Base-by-base conservation (phyloP, 2,329 filamentous ascomycete genomes). In the Fusarium tricinctum region DNA sequence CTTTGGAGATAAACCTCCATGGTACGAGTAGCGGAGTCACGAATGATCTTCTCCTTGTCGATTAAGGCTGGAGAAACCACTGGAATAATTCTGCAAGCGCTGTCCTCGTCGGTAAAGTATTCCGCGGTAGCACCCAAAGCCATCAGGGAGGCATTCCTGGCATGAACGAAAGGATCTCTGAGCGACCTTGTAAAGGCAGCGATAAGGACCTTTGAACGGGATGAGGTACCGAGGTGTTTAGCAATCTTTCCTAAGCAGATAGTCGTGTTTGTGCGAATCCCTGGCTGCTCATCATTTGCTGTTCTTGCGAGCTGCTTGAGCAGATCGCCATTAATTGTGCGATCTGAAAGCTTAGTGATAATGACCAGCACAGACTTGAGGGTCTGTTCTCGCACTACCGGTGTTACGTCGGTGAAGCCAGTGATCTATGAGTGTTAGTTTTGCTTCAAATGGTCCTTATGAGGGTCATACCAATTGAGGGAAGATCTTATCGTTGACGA, bases 231-330 rank as follows among this genome's bases (percentile, higher is more conserved):
- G 1, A 99, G 84, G 73, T 97, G 92, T 73, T 93, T 94, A 15
- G 96, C 94, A 72, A 99, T 97, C 76, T 97, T 98, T 22, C 96
- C 96, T 1, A 99, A 82, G 76, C 95, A 98, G 57, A 99, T 99
- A 2, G 96, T 99, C 0, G 96, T 99, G 77, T 99, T 99, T 10
- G 96, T 99, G 65, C 96, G 89, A 69, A 99, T 99, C 1, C 96
- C 96, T 1, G 96, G 94, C 75, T 99, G 95, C 73, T 98, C 96
- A 67, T 99, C 96, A 73, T 98, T 99, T 45, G 96, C 94, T 2
- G 95, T 97, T 78, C 97, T 97, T 43, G 96, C 96, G 28, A 99
- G 85, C 75, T 97, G 91, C 73, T 92, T 92, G 22, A 99, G 83
- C 13, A 99, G 85, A 72, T 99, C 96, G 54, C 96, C 95, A 71